These are phyloP conservation scores for Gossypium rotundifolium DNA, from an alignment of 345 rosid species.

Conservation along the genomic window DNA sequence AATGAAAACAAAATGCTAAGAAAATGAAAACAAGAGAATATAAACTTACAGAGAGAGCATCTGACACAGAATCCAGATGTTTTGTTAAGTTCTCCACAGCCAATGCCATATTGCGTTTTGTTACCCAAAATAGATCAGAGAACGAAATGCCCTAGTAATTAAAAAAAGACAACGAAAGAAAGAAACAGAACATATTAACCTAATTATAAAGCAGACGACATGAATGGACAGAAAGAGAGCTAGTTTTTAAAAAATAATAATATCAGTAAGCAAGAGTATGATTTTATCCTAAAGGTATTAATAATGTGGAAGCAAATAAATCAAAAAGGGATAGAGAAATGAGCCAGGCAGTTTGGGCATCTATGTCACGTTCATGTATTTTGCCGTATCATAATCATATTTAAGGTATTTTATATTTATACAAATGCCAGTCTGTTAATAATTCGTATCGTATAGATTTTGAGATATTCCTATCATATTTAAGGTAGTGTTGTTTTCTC, in stretches of 20 bases:
- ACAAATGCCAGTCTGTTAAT: too few relatives aligned
- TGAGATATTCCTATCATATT: too few relatives aligned
- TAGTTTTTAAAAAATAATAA: not conserved
- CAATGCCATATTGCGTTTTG: constrained; percentile 63
- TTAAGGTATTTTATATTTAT: too few relatives aligned
- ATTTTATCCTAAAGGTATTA: not conserved
- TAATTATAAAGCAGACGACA: not conserved
- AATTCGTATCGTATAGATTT: too few relatives aligned
- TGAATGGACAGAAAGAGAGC: not conserved
- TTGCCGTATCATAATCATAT: too few relatives aligned
- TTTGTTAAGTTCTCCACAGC: constrained; percentile 80
- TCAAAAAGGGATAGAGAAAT: not conserved
- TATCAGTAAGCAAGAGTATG: not conserved
- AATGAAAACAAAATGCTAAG: not conserved
- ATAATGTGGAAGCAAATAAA: not conserved
- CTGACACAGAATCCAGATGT: constrained; percentile 73
- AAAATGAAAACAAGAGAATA: constrained; percentile 9
- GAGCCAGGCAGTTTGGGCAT: too few relatives aligned
- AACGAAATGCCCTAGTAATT: constrained; percentile 64
- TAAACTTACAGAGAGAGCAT: constrained; percentile 66
- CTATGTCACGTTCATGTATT: too few relatives aligned
- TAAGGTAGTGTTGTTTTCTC: too few relatives aligned
- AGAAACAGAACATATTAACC: constrained; percentile 10
- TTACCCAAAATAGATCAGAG: constrained; percentile 86
- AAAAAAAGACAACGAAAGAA: not conserved